Evolutionary conservation across 306 rosid species (phyloP).

Genomic region (Carpinus viminea): DNA sequence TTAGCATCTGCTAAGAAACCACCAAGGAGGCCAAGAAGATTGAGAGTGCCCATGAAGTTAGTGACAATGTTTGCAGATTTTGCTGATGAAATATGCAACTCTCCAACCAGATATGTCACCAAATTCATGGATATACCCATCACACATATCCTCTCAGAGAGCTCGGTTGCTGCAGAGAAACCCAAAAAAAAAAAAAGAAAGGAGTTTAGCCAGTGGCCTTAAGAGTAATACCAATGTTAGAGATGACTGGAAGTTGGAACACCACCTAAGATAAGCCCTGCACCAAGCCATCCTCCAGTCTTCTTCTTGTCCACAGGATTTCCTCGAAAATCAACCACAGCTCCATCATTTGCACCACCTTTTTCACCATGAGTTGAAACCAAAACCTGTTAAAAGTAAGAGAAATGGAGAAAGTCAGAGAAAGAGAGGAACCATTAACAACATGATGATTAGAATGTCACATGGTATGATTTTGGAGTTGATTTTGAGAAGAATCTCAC

Average conservation of each 20-base stretch:
- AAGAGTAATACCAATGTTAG: slow-evolving; percentile 3
- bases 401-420: neutral
- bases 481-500: slow-evolving; percentile 37
- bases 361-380: slow-evolving; percentile 44
- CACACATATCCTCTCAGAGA: slow-evolving; percentile 86
- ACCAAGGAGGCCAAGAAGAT: slow-evolving; percentile 89
- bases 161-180: slow-evolving; percentile 67
- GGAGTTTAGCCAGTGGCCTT: neutral
- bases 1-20: slow-evolving; percentile 92
- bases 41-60: slow-evolving; percentile 84
- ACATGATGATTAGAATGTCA: neutral
- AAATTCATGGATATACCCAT: slow-evolving; percentile 91
- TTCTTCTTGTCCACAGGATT: slow-evolving; percentile 60
- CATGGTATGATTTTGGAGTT: neutral
- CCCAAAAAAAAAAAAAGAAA: neutral
- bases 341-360: slow-evolving; percentile 41
- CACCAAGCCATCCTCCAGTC: slow-evolving; percentile 90
- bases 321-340: slow-evolving; percentile 65
- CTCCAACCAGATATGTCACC: slow-evolving; percentile 80
- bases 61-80: slow-evolving; percentile 83
- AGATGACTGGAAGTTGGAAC: neutral
- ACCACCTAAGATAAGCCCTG: slow-evolving; percentile 87
- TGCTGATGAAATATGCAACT: slow-evolving; percentile 69
- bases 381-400: slow-evolving; percentile 52
- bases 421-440: slow-evolving; percentile 1